Evolutionary conservation across 75 land plant species (phyloP).

Genomic region (Cupressus sempervirens): DNA sequence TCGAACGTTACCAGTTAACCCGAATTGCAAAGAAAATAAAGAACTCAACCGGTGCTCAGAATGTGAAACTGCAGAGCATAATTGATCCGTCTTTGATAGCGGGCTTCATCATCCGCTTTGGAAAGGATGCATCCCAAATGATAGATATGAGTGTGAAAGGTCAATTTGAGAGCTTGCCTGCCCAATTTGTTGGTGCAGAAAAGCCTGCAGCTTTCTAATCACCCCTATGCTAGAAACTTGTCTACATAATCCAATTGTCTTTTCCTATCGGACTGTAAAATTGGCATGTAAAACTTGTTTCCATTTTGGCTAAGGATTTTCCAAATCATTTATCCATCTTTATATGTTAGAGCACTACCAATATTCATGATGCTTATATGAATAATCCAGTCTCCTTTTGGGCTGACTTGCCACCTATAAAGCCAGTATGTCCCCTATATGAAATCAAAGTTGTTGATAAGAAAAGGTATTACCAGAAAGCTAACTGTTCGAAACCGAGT

Average conservation of each 20-base stretch:
- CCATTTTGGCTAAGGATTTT: neutral
- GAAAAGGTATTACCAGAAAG: neutral
- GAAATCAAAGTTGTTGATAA: neutral
- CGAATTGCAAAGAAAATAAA: constrained; percentile 30
- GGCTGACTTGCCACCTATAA: neutral
- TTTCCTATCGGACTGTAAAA: neutral
- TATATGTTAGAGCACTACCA: neutral
- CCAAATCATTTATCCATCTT: neutral
- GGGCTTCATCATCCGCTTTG: constrained; percentile 21
- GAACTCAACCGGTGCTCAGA: constrained; percentile 17
- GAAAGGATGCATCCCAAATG: constrained; percentile 15
- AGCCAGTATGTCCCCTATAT: neutral
- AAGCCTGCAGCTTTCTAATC: constrained; percentile 1
- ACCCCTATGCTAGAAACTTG: neutral
- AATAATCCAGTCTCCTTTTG: neutral
- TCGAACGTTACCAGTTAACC: constrained; percentile 14
- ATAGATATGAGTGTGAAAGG: constrained; percentile 29
- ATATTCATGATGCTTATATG: neutral
- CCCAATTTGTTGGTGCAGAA: neutral
- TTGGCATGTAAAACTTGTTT: neutral
- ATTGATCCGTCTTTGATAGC: constrained; percentile 23
- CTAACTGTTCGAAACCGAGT: neutral
- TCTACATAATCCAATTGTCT: neutral
- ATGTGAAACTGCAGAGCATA: constrained; percentile 12
- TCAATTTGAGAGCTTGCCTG: constrained; percentile 12